Evolutionary conservation across 768 basidiomycete species (phyloP).

Genomic region (Sarcodon aspratus): DNA sequence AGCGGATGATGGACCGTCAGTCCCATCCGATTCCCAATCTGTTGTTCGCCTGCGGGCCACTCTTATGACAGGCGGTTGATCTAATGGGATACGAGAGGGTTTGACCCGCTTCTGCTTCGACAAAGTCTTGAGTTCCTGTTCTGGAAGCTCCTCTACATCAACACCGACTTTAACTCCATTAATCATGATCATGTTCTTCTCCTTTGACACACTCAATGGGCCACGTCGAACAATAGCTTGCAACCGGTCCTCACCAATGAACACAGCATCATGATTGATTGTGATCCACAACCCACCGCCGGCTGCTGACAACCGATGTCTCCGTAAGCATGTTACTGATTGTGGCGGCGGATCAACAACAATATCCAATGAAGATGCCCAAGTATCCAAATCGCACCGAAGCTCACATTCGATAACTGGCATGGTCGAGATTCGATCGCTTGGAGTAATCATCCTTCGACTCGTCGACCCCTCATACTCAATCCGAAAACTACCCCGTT

Average conservation of each 20-base stretch:
- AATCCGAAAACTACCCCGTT: slow-evolving; percentile 66
- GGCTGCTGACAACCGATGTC: slow-evolving; percentile 75
- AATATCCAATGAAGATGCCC: slow-evolving; percentile 75
- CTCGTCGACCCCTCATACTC: slow-evolving; percentile 68
- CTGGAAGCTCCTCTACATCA: slow-evolving; percentile 82
- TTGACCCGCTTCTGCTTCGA: slow-evolving; percentile 80
- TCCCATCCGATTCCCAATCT: slow-evolving; percentile 58
- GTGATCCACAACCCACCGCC: slow-evolving; percentile 96
- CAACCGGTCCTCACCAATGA: slow-evolving; percentile 67
- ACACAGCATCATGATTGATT: slow-evolving; percentile 74
- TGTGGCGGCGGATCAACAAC: slow-evolving; percentile 91
- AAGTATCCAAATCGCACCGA: slow-evolving; percentile 85
- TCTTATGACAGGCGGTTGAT: slow-evolving; percentile 79
- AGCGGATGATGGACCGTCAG: slow-evolving; percentile 7
- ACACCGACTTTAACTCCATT: slow-evolving; percentile 81
- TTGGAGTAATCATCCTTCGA: slow-evolving; percentile 23
- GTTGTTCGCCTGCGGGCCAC: slow-evolving; percentile 57
- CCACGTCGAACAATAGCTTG: slow-evolving; percentile 66
- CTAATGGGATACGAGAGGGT: slow-evolving; percentile 78
- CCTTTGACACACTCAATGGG: slow-evolving; percentile 45
- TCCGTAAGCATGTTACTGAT: slow-evolving; percentile 66
- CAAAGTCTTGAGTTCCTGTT: slow-evolving; percentile 75
- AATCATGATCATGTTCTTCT: slow-evolving; percentile 76
- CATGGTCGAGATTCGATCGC: slow-evolving; percentile 15
- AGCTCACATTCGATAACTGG: slow-evolving; percentile 80